Percentiles rank a stretch among this genome's conserved stretches.
These are phyloP conservation scores for Talaromyces sp. DNA, from an alignment of 2,329 filamentous ascomycete species.

Conservation along the genomic window DNA sequence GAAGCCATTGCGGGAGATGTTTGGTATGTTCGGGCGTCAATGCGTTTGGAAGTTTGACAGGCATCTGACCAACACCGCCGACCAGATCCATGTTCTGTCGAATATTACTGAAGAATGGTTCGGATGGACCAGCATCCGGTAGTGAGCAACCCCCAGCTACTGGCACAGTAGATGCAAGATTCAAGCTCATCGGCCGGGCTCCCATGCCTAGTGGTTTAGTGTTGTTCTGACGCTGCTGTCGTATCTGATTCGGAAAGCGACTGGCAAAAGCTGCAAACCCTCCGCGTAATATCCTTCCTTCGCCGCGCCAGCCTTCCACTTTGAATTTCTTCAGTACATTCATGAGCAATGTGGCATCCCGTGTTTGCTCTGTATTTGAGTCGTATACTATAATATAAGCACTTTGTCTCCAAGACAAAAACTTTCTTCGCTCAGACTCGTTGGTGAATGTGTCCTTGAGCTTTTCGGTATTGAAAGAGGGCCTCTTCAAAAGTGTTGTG, in stretches of 20 bases:
- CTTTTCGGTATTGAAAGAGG: conserved; percentile 85
- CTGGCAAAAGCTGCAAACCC: conserved; percentile 74
- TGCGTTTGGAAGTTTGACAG: conserved; percentile 56
- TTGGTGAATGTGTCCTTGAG: conserved; percentile 80
- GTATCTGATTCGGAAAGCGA: conserved; percentile 55
- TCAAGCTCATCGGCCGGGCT: conserved; percentile 51
- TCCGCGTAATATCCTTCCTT: conserved; percentile 71
- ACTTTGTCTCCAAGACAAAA: conserved; percentile 71
- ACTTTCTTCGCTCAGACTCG: conserved; percentile 65
- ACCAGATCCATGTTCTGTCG: conserved; percentile 94
- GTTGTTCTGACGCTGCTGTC: conserved; percentile 22
- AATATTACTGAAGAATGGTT: conserved; percentile 95
- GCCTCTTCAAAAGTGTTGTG: conserved; percentile 84
- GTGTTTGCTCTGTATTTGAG: conserved; percentile 67
- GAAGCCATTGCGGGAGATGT: conserved; percentile 72
- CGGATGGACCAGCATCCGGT: conserved; percentile 64
- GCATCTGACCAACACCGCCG: conserved; percentile 81
- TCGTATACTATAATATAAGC: conserved; percentile 86
- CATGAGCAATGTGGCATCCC: conserved; percentile 74
- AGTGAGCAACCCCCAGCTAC: conserved; percentile 88
- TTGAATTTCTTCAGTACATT: conserved; percentile 94
- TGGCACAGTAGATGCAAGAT: conserved; percentile 59
- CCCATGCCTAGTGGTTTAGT: conserved; percentile 40
- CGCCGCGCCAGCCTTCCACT: conserved; percentile 74
- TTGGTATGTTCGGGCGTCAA: conserved; percentile 48